These are phyloP conservation scores for Musa schizocarpa DNA, from an alignment of 176 grass and related monocot genomes.

Conservation along the genomic window DNA sequence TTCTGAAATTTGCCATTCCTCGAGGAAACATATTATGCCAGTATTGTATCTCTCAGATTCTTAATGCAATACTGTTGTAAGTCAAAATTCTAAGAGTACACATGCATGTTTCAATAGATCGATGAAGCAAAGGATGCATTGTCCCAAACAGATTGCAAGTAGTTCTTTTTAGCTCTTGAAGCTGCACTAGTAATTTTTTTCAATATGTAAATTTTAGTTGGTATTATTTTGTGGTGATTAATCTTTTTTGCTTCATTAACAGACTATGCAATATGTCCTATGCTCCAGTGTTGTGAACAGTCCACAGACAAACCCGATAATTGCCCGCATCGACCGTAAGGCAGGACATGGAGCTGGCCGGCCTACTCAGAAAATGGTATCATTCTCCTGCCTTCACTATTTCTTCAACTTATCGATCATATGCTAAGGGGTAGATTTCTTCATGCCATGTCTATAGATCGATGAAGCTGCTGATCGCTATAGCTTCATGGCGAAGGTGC, in stretches of 20 bases:
- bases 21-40: no score
- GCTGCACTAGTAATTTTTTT: neutral
- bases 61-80: no score
- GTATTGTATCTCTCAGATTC: no score
- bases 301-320: slow-evolving; percentile 68
- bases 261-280: slow-evolving; percentile 72
- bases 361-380: slow-evolving; percentile 83
- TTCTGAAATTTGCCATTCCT: no score
- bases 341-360: slow-evolving; percentile 85
- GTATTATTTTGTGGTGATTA: neutral
- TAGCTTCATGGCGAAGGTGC: slow-evolving; percentile 87
- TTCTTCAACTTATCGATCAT: neutral
- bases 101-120: neutral
- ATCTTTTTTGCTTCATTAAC: slow-evolving; percentile 5
- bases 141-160: neutral
- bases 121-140: neutral
- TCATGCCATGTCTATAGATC: slow-evolving; percentile 35
- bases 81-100: no score
- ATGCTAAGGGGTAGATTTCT: neutral
- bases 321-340: slow-evolving; percentile 78
- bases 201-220: neutral
- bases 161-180: neutral
- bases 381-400: neutral
- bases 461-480: slow-evolving; percentile 70
- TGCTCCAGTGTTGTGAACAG: slow-evolving; percentile 42